These are phyloP conservation scores for Hanseniaspora vineae DNA, from an alignment of 805 yeast genomes.

Conservation along the genomic window DNA sequence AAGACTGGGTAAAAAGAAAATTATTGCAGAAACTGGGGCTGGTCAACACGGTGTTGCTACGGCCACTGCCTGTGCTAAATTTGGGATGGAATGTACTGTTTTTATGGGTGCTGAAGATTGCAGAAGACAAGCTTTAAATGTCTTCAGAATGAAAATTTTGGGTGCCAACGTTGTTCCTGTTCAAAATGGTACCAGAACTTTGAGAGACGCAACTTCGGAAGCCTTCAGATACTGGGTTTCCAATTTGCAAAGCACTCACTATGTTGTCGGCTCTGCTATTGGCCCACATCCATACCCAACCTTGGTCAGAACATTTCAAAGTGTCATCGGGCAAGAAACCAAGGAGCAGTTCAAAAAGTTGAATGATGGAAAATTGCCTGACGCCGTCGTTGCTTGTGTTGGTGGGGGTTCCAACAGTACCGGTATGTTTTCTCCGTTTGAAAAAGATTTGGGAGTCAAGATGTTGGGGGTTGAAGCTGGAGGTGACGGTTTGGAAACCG, in stretches of 20 bases:
- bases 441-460: constrained; percentile 62
- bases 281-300: constrained; percentile 99
- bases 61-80: constrained; percentile 84
- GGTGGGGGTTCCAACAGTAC: constrained; percentile 98
- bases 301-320: constrained; percentile 94
- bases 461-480: constrained; percentile 97
- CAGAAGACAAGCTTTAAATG: constrained; percentile 95
- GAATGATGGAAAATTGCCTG: constrained; percentile 76
- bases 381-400: constrained; percentile 94
- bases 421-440: constrained; percentile 93
- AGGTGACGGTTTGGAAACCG: constrained; percentile 89
- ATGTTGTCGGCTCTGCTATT: constrained; percentile 94
- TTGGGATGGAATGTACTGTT: constrained; percentile 87
- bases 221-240: constrained; percentile 96
- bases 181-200: constrained; percentile 85
- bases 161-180: constrained; percentile 96
- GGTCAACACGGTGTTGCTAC: constrained; percentile 93
- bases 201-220: constrained; percentile 96
- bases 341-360: constrained; percentile 75
- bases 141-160: constrained; percentile 89
- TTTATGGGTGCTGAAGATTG: constrained; percentile 99
- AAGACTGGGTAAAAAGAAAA: constrained; percentile 61
- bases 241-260: constrained; percentile 73
- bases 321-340: constrained; percentile 91
- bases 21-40: constrained; percentile 87